phyloP scores from a whole-genome alignment of 2,329 filamentous ascomycete genomes.

The Coniochaeta hoffmannii region DNA sequence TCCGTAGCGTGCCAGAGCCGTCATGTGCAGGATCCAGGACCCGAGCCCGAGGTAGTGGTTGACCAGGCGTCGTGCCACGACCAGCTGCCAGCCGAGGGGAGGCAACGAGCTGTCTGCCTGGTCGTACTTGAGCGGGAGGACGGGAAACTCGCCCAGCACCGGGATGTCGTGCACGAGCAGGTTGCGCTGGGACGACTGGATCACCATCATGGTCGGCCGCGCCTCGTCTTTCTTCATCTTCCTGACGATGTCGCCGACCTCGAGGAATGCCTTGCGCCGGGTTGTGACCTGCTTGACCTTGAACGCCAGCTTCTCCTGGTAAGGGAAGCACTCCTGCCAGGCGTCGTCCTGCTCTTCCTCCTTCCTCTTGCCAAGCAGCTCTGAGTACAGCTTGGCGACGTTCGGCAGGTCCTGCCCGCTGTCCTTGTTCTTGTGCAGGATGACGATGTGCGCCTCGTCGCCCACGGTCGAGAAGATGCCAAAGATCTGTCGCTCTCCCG shows the following conservation, averaged over 20 bases:
- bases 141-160: constrained; percentile 72
- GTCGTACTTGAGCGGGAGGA: constrained; percentile 75
- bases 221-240: constrained; percentile 82
- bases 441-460: constrained; percentile 75
- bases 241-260: constrained; percentile 81
- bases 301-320: constrained; percentile 81
- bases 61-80: constrained; percentile 78
- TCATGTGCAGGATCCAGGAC: constrained; percentile 83
- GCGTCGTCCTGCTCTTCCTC: constrained; percentile 60
- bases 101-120: constrained; percentile 79
- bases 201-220: constrained; percentile 72
- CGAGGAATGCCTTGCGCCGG: constrained; percentile 78
- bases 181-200: constrained; percentile 82
- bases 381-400: constrained; percentile 77
- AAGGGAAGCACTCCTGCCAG: constrained; percentile 76
- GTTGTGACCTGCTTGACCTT: constrained; percentile 84
- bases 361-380: constrained; percentile 60
- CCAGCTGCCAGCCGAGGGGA: constrained; percentile 87
- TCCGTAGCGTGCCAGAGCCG: constrained; percentile 82
- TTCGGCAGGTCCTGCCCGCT: constrained; percentile 79
- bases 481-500: constrained; percentile 88
- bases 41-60: constrained; percentile 89
- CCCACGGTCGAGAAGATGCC: constrained; percentile 82
- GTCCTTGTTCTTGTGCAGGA: constrained; percentile 78
- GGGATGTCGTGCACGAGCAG: constrained; percentile 81